A percentile compares a stretch with the other conserved stretches of the same genome.
These are phyloP conservation scores for Boletus reticuloceps DNA, from an alignment of 768 basidiomycete species.

Conservation along the genomic window DNA sequence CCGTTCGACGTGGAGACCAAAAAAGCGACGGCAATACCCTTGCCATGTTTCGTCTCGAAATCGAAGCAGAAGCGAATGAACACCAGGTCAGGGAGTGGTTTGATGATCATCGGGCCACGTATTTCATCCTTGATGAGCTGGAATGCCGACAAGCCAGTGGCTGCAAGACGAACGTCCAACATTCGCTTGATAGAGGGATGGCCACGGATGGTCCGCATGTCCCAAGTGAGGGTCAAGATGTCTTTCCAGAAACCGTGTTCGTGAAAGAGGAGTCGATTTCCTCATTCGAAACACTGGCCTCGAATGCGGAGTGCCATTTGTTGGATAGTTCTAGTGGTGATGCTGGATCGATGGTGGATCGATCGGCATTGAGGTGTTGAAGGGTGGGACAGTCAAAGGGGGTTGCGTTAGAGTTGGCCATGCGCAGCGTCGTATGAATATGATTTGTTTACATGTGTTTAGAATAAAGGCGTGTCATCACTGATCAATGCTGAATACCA, in stretches of 20 bases:
- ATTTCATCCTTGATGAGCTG: slow-evolving; percentile 23
- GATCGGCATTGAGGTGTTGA: slow-evolving; percentile 15
- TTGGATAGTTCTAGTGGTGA: slow-evolving; percentile 8
- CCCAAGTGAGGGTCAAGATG: slow-evolving; percentile 50
- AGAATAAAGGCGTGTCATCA: no score
- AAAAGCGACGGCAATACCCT: slow-evolving; percentile 51
- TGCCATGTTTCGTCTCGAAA: slow-evolving; percentile 49
- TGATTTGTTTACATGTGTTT: no score
- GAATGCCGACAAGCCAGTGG: slow-evolving; percentile 15
- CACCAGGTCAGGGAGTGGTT: slow-evolving; percentile 48
- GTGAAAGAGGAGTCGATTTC: slow-evolving; percentile 19
- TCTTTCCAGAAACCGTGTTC: slow-evolving; percentile 47
- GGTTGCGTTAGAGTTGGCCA: neutral
- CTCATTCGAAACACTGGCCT: neutral
- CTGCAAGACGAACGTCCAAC: slow-evolving; percentile 36
- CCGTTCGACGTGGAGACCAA: slow-evolving; percentile 40
- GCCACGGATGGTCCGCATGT: slow-evolving; percentile 49
- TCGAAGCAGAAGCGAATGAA: slow-evolving; percentile 59
- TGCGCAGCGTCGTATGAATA: no score
- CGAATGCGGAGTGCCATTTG: slow-evolving; percentile 22
- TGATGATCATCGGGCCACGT: slow-evolving; percentile 32
- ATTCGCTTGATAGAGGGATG: slow-evolving; percentile 34
- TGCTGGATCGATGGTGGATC: slow-evolving; percentile 3
- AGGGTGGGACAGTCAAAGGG: slow-evolving; percentile 23
- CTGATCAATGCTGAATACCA: no score